Evolutionary conservation across 139 green algal genomes (phyloP).

Genomic region (Auxenochlorella pyrenoidosa): DNA sequence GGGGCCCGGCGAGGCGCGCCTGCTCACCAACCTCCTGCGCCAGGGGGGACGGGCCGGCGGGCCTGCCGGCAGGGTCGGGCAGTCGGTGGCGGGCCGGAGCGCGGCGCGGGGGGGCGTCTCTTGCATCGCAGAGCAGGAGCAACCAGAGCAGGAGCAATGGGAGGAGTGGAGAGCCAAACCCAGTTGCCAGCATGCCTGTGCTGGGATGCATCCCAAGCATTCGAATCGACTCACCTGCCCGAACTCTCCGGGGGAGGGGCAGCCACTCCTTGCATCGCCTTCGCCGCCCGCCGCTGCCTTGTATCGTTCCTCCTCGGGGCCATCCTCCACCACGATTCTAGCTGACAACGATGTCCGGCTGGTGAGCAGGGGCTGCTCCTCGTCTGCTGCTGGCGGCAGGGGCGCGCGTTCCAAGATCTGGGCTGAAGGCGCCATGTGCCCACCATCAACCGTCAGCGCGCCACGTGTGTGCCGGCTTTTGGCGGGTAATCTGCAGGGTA

Average conservation of each 20-base stretch:
- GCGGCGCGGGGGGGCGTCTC: no score
- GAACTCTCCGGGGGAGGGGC: not conserved
- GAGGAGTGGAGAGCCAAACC: not conserved
- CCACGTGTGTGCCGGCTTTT: no score
- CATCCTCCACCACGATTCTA: no score
- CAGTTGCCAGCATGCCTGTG: not conserved
- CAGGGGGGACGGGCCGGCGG: not conserved
- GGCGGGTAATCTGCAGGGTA: no score
- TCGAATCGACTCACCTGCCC: not conserved
- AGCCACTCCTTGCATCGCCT: not conserved
- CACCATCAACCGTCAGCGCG: no score
- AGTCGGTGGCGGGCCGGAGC: no score
- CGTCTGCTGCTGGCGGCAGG: not conserved
- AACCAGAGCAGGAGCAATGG: not conserved
- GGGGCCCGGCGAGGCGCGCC: constrained; percentile 2
- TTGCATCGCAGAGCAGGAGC: no score
- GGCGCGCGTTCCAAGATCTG: no score
- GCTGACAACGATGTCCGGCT: not conserved
- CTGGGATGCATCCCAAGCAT: not conserved
- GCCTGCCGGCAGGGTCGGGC: not conserved
- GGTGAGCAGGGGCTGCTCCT: not conserved
- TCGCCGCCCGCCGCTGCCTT: not conserved
- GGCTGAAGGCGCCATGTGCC: no score
- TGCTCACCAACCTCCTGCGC: constrained; percentile 34
- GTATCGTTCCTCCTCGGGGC: not conserved